Base-by-base conservation (phyloP, 176 grass and related monocot species). In the Hordeum marinum region DNA sequence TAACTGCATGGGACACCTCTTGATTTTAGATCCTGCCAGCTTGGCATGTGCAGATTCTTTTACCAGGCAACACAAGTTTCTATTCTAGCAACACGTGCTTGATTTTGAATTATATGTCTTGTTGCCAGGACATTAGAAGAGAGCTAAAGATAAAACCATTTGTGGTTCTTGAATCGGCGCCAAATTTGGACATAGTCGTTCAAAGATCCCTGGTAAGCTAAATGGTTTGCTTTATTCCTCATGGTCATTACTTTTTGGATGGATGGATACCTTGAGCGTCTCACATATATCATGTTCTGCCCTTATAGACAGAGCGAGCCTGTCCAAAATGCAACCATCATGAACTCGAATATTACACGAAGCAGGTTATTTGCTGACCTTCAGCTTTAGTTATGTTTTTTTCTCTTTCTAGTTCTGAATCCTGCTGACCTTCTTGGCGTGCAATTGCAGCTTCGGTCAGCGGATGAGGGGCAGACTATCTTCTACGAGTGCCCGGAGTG, bases 401-500 rank as follows among this genome's bases (percentile, higher is more conserved):
- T 12, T 52, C 2, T 4, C 41, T 32, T 37, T 61, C 29, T 67
- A 57, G 24, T 68, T 81, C 21, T 76, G 26, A 41, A 37, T 63
- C 63, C 23, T 67, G 14, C 12, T 65, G 1, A 71, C 45, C 14
- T 67, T 75, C 4, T 40, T 60, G 43, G 81, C 15, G n/a, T 76
- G 39, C 71, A 79, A 78, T 89, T 86, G 64, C 90, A 98, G 95
- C 68, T 94, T 35, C 85, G 93, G 18, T 94, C 93, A 41, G 91
- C 90, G 11, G 93, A 98, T 24, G 96, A 98, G 88, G 96, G 90
- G 54, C 86, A 89, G 58, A 98, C 89, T 32, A 68, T 77, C 15
- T 94, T 92, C 84, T 94, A 95, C 6, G 81, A 86, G 26, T 95
- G 96, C 42, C 79, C 50, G 7, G 7, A 80, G 0, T 98, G 91